Base-by-base conservation (phyloP, 192 early-diverging fungal genomes). In the Coemansia erecta region DNA sequence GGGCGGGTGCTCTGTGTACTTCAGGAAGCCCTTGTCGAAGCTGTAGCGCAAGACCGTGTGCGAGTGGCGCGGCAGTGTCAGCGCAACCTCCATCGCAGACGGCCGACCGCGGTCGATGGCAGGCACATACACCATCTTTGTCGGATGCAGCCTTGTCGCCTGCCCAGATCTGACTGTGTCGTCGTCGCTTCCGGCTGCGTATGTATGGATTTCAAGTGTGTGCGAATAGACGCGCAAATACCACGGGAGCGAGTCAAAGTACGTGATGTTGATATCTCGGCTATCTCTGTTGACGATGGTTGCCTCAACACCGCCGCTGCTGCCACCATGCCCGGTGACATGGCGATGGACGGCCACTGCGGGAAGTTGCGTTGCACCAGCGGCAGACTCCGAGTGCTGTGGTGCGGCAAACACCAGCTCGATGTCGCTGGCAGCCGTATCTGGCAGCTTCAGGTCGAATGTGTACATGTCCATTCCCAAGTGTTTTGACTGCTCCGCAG, bases 1-100 rank as follows among this genome's bases (percentile, higher is more conserved):
- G 4, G 97, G 95, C 39, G 89, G 91, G 63, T 98, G 93, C 73
- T 99, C 95, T 0, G 92, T 94, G 67, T 97, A 97, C 66, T 92
- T 92, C 47, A 99, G 77, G 58, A 94, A 94, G 4, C 90, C 87
- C 67, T 90, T 92, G 67, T 97, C 97, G 68, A 94, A 96, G 41
- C 87, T 85, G 45, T 94, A 82, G 28, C 84, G 69, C 31, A 98
- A 49, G 8, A 83, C 83, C 8, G 88, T 82, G 31, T 82, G 79
- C 9, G 89, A 87, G 31, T 87, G 68, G 3, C 90, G 67, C 0
- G 94, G 93, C 17, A 99, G 60, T 8, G 58, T 59, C 26, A 94
- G 33, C 12, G 65, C 62, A 17, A 91, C 52, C 64, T 99, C 94
- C 44, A 98, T 72, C 21, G 90, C 82, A 26, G 85, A 80, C 8